Evolutionary conservation across 345 rosid genomes (phyloP).

Genomic region (Sisymbrium altissimum): DNA sequence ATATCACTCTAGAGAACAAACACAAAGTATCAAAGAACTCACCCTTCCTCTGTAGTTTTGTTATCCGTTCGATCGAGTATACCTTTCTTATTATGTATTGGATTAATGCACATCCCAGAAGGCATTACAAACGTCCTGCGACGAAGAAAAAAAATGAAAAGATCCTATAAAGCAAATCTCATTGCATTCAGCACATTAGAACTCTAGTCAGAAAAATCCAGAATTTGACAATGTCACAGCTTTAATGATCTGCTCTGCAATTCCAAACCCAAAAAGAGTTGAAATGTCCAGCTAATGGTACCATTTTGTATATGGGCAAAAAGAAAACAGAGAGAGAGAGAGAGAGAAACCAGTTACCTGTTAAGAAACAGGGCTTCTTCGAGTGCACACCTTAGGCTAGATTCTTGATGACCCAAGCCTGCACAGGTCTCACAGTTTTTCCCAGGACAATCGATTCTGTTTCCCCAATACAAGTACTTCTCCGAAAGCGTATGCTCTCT

Average conservation of each 20-base stretch:
- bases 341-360: slow-evolving; percentile 38
- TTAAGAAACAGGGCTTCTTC: slow-evolving; percentile 90
- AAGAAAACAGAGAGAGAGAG: not conserved
- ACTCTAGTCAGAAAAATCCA: not conserved
- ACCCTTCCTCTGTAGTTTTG: slow-evolving; percentile 67
- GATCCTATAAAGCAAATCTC: not conserved
- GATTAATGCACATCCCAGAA: slow-evolving; percentile 88
- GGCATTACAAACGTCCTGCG: slow-evolving; percentile 99
- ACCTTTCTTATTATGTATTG: slow-evolving; percentile 78
- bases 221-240: not conserved
- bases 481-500: slow-evolving; percentile 60
- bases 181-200: not conserved
- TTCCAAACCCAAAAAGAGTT: not conserved
- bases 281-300: not conserved
- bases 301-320: not conserved
- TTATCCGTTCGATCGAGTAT: slow-evolving; percentile 58
- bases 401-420: slow-evolving; percentile 95
- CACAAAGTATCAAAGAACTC: slow-evolving; percentile 13
- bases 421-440: slow-evolving; percentile 87
- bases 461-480: slow-evolving; percentile 93
- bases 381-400: slow-evolving; percentile 96
- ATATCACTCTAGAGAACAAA: not conserved
- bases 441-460: slow-evolving; percentile 92
- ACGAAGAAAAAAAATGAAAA: not conserved
- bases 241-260: not conserved